Evolutionary conservation across 768 basidiomycete genomes (phyloP), one percentile per base, ranked within the genome.

Genomic region (Lentinus tigrinus): DNA sequence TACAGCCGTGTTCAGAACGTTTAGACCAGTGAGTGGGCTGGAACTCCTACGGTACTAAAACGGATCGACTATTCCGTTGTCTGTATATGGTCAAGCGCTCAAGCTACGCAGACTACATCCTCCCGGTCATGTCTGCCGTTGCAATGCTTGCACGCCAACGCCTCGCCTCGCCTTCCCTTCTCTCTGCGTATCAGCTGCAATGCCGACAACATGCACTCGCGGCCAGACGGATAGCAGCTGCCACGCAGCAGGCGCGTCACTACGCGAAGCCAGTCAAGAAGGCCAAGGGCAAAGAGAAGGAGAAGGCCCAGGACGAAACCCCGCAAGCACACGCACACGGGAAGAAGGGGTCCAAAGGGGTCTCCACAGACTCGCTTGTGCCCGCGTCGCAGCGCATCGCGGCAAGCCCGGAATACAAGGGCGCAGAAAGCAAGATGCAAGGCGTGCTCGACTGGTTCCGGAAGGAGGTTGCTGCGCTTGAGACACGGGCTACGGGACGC

Each of bases 401-500:
- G 2, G 76, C 85, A 7, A 79, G 76, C 37, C 74, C 77, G 11
- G 89, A 90, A 66, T 88, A 88, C 62, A 70, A 75, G 34, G 87
- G 84, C 63, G 73, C 84, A 0, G 86, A 88, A 61, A 70, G 76
- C 7, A 81, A 81, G 59, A 93, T 94, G 89, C 67, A 73, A 34
- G 69, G 76, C 2, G 76, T 80, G 3, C 78, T 88, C n/a, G 88
- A 89, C 21, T 86, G 85, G 83, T 88, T 83, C 77, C 78, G 84
- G 54, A 89, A 89, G 60, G 89, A 91, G 65, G 86, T 89, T 50
- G 85, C 87, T n/a, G 78, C 73, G 17, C 74, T 85, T 21, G 89
- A 91, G 71, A 81, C 80, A 21, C 85, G 91, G 14, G 89, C 88
- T 1, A 83, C 77, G 52, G 92, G 92, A 28, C 87, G 90, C 26